Base-by-base conservation (phyloP, 2,329 filamentous ascomycete species). In the Fusarium aywerte region DNA sequence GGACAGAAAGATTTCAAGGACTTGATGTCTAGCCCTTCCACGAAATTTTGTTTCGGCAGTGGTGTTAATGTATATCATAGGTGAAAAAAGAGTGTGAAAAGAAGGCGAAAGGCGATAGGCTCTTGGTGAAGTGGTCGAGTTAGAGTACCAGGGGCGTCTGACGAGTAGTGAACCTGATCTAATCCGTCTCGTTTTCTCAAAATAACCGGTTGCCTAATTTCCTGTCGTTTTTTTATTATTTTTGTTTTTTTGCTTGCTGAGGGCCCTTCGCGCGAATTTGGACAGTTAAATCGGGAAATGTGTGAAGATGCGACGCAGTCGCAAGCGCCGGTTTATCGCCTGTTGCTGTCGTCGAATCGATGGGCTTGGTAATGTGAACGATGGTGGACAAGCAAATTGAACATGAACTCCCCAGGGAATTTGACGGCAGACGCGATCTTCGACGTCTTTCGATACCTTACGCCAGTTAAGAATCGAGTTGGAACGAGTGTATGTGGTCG, bases 401-500 rank as follows among this genome's bases (percentile, higher is more conserved):
- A 49, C 33, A 45, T 38, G 21, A 49, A 45, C 25, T 18, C 35
- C 43, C 39, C 31, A 42, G 16, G 39, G 47, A 39, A 52, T 42
- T 49, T 36, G 53, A 32, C 12, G 36, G 47, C 42, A 40, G 42
- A 40, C 40, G 31, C n/a, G 39, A 38, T 44, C 32, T 55, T 63
- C 39, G 29, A 51, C 53, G 51, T 33, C 42, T 59, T 58, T 58
- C 33, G 32, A 33, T 33, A 29, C 31, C 33, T 44, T 56, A 35
- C 49, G 55, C 35, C 44, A 23, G 45, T 43, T 31, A 43, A 59
- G 43, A 32, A 58, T 45, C 43, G 25, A 51, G 36, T 56, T 54
- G 52, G 58, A 69, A 69, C 54, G 66, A 63, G 58, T 36, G 63
- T 58, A 58, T 56, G 48, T 54, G 65, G 52, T 62, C 48, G 40